Evolutionary conservation across 768 basidiomycete genomes (phyloP), one percentile per base, ranked within the genome.

Genomic region (Zangia roseola): DNA sequence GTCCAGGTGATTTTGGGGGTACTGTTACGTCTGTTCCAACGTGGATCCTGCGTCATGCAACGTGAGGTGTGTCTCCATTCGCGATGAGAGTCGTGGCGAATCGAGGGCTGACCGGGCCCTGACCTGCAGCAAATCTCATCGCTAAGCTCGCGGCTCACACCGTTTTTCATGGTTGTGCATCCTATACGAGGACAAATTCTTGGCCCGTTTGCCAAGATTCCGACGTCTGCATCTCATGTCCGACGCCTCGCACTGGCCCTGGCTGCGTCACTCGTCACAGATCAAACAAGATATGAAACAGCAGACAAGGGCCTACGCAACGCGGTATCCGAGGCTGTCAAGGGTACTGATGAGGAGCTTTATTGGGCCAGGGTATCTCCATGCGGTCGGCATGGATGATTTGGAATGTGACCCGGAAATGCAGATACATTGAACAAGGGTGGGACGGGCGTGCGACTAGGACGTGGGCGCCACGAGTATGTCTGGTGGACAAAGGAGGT

Each of bases 91-190:
- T 43, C 23, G 40, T 40, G 39, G 49, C 23, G 46, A 49, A 49
- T 33, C 24, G 26, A 49, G 30, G 44, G 46, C 40, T 54, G 43
- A 58, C 30, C 31, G 31, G 43, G 38, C 44, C 52, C 50, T 60
- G 49, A 52, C 52, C 30, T 38, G 26, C 65, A 85, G 84, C 65
- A 72, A n/a, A 63, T 81, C 54, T 40, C 68, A 33, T 60, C 72
- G 38, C 66, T 92, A 40, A 73, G 75, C 50, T 74, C 80, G 16
- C 82, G 86, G 20, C 72, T 95, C 7, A 69, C 77, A 10, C 92
- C 93, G 17, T 97, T 83, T 70, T 97, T 97, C 70, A 75, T 74
- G 59, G 76, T 94, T 38, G 71, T 69, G 10, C 93, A 97, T 64
- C 75, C 89, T n/a, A 71, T 71, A 24, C 86, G 84, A 40, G 94